Evolutionary conservation across 345 rosid genomes (phyloP), one percentile per base, ranked within the genome.

Genomic region (Acer yangbiense): DNA sequence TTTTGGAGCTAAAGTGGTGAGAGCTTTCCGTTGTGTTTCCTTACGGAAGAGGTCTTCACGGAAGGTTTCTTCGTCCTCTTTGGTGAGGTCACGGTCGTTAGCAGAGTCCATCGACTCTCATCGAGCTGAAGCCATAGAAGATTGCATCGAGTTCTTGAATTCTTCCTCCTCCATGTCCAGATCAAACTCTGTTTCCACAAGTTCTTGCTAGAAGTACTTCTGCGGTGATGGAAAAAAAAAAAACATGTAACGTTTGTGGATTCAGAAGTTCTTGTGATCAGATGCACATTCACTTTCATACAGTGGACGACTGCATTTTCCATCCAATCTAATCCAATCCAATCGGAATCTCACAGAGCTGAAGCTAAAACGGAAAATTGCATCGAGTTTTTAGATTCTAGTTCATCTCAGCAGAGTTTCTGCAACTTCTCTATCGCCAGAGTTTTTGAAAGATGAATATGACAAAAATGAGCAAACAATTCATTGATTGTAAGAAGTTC

Each of bases 81-180:
- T 95, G 83, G 73, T 78, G 27, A 92, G 99, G 84, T 91, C 97
- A 57, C 81, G 91, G 62, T 95, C 96, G 17, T 67, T 91, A n/a
- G 87, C 83, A 17, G 97, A 91, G n/a, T 83, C 93, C 21, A 77
- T 82, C 6, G 97, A 95, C 63, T 92, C 96, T 17, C 98, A 92
- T 48, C 67, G 91, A 82, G 97, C 93, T 58, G 97, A 95, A 84
- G 98, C 94, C 50, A 86, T 95, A 8, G 93, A 92, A 79, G 98
- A 95, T 69, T 95, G 99, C 82, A 95, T 95, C 71, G 88, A 90
- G 87, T 95, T 93, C 89, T 84, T 93, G 77, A 95, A 95, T 68
- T 89, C 91, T 79, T 91, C 93, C n/a, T 89, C 89, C 58, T 88
- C 93, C 52, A 62, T 92, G 83, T 87, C 83, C 12, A 85, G 96